phyloP scores from a whole-genome alignment of 2,329 filamentous ascomycete genomes.

The Bretziella fagacearum region DNA sequence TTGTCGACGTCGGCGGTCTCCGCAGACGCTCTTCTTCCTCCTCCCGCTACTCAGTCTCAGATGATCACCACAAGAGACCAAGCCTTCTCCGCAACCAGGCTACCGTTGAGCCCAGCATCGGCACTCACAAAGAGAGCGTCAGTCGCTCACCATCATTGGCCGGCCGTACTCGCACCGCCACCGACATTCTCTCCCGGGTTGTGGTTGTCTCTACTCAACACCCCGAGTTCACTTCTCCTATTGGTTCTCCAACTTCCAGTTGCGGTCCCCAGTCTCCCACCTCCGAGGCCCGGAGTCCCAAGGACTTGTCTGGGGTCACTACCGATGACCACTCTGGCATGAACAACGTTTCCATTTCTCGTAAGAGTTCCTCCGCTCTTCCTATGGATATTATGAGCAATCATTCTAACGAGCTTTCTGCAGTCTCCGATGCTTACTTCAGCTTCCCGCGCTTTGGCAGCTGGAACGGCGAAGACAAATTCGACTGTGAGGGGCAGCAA shows the following conservation, averaged over 20 bases:
- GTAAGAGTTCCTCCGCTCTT: conserved; percentile 18
- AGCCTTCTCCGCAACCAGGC: conserved; percentile 14
- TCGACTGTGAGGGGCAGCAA: conserved; percentile 10
- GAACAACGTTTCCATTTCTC: conserved; percentile 17
- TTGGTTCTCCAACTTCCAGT: conserved; percentile 7
- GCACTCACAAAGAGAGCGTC: conserved; percentile 11
- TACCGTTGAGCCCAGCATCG: conserved; percentile 10
- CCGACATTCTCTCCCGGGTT: conserved; percentile 13
- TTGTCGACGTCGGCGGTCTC: conserved; percentile 11
- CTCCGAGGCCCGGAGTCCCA: neutral
- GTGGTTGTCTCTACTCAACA: conserved; percentile 11
- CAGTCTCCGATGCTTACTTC: conserved; percentile 33
- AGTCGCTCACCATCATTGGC: conserved; percentile 10
- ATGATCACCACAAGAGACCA: conserved; percentile 11
- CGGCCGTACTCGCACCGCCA: conserved; percentile 12
- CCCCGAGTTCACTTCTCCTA: conserved; percentile 7
- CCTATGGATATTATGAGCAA: conserved; percentile 3
- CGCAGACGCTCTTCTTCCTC: conserved; percentile 14
- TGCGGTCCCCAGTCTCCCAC: conserved; percentile 3
- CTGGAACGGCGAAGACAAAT: conserved; percentile 32
- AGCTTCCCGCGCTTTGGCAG: conserved; percentile 60
- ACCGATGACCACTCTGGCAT: neutral
- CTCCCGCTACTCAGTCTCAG: conserved; percentile 14
- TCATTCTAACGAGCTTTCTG: neutral
- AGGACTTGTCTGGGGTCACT: neutral